Evolutionary conservation across 2,329 filamentous ascomycete genomes (phyloP).

Genomic region (Magnaporthiopsis poae): DNA sequence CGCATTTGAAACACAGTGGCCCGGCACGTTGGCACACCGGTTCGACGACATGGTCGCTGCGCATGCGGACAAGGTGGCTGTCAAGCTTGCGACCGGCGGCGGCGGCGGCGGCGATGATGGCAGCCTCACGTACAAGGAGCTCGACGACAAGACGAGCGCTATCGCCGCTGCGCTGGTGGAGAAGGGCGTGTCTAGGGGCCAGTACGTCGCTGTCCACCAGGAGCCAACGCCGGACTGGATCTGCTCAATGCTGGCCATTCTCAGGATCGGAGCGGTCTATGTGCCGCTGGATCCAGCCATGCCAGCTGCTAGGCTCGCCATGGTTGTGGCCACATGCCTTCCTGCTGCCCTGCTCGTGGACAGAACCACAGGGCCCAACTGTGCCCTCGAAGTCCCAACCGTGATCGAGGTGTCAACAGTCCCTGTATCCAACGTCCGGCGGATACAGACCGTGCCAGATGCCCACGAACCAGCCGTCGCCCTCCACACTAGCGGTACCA

Average conservation of each 20-base stretch:
- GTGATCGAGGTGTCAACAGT: too few species aligned
- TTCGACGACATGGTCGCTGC: neutral
- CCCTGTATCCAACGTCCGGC: too few species aligned
- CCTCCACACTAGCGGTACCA: constrained; percentile 49
- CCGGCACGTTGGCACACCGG: neutral
- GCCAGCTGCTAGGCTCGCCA: neutral
- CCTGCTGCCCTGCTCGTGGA: neutral
- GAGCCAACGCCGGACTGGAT: constrained; percentile 21
- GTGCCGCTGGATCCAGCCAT: neutral
- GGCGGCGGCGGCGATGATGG: too few species aligned
- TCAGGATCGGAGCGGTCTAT: neutral
- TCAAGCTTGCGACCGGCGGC: neutral
- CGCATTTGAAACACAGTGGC: neutral
- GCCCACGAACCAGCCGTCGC: constrained; percentile 15
- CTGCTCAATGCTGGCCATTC: constrained; percentile 11
- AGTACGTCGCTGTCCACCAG: constrained; percentile 29
- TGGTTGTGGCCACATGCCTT: neutral
- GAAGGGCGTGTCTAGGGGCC: neutral
- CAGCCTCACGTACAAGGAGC: too few species aligned
- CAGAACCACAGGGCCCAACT: neutral
- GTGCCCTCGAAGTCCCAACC: too few species aligned
- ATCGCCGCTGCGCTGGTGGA: neutral
- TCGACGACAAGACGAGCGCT: too few species aligned
- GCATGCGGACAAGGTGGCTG: neutral
- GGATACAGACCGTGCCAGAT: neutral